These are phyloP conservation scores for Ophiocordyceps polyrhachis-furcata DNA, from an alignment of 2,329 filamentous ascomycete species.

Conservation along the genomic window DNA sequence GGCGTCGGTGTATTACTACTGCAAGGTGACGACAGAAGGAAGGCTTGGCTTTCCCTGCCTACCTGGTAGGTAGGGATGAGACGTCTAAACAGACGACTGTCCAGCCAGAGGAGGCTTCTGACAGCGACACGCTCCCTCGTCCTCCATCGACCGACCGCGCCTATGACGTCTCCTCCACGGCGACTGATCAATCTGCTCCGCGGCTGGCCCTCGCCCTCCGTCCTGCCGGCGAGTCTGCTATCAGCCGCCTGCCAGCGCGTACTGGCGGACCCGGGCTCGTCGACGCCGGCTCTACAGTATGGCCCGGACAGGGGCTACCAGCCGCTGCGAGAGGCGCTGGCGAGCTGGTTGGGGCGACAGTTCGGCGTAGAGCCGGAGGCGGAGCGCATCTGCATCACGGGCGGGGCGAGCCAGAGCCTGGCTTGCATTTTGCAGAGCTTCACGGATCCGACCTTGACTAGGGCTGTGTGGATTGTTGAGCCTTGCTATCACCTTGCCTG, in stretches of 20 bases:
- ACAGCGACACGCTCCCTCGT: not conserved
- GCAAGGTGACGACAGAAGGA: too few species aligned
- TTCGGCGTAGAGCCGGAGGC: conserved; percentile 29
- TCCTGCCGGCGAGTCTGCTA: conserved; percentile 49
- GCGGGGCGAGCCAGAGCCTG: conserved; percentile 69
- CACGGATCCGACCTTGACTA: conserved; percentile 59
- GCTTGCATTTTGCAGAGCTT: conserved; percentile 63
- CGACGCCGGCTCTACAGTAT: conserved; percentile 52
- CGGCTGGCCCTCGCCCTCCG: conserved; percentile 44
- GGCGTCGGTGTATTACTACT: too few species aligned
- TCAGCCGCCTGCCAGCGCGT: conserved; percentile 39
- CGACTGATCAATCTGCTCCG: conserved; percentile 43
- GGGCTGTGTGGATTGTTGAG: conserved; percentile 60
- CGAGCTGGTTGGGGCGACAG: conserved; percentile 48
- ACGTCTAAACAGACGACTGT: too few species aligned
- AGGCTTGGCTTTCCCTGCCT: too few species aligned
- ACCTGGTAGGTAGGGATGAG: too few species aligned
- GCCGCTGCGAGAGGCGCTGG: conserved; percentile 49
- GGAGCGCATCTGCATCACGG: conserved; percentile 59
- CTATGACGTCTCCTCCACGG: not conserved
- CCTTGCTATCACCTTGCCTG: conserved; percentile 76
- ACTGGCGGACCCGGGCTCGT: conserved; percentile 39
- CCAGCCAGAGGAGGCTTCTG: too few species aligned
- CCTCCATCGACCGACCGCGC: not conserved
- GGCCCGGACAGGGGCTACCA: conserved; percentile 59